phyloP scores from a whole-genome alignment of 2,329 filamentous ascomycete species.

The Tolypocladium cylindrosporum region DNA sequence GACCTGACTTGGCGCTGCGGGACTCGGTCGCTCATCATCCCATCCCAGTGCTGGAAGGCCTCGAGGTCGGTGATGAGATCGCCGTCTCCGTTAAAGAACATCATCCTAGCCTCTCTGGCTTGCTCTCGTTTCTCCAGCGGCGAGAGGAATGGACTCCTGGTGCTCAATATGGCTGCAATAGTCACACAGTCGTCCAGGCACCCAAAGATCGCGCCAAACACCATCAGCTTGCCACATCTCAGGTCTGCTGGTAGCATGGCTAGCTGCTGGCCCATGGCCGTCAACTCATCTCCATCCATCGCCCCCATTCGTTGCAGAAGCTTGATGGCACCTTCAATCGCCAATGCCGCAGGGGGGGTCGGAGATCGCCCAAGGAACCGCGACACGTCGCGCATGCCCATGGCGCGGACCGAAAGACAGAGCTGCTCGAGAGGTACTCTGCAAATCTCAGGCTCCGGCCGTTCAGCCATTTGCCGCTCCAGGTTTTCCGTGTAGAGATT shows the following conservation, averaged over 20 bases:
- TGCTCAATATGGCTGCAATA: slow-evolving; percentile 86
- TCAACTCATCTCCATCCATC: slow-evolving; percentile 75
- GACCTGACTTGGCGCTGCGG: slow-evolving; percentile 54
- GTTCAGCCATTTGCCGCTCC: slow-evolving; percentile 75
- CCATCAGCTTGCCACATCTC: slow-evolving; percentile 86
- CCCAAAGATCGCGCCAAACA: slow-evolving; percentile 88
- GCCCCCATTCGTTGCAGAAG: slow-evolving; percentile 80
- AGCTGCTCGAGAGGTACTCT: slow-evolving; percentile 90
- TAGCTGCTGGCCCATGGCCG: slow-evolving; percentile 85
- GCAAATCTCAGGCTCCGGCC: slow-evolving; percentile 88
- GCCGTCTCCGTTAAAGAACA: slow-evolving; percentile 69
- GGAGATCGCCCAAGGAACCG: slow-evolving; percentile 76
- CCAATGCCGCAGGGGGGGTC: slow-evolving; percentile 76
- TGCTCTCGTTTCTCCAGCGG: slow-evolving; percentile 76
- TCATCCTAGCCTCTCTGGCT: slow-evolving; percentile 63
- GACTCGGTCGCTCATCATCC: slow-evolving; percentile 47
- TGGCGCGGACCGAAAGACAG: slow-evolving; percentile 87
- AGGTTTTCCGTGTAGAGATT: slow-evolving; percentile 86
- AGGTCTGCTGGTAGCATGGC: slow-evolving; percentile 91
- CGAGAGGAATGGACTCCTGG: slow-evolving; percentile 75
- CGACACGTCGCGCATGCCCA: slow-evolving; percentile 78
- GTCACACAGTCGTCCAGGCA: slow-evolving; percentile 83
- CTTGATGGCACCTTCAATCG: slow-evolving; percentile 75
- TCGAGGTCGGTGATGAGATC: slow-evolving; percentile 81
- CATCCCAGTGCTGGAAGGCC: slow-evolving; percentile 75